Conservation (phyloP, 1,139 yeast species). For the Scheffersomyces quercinus region DNA sequence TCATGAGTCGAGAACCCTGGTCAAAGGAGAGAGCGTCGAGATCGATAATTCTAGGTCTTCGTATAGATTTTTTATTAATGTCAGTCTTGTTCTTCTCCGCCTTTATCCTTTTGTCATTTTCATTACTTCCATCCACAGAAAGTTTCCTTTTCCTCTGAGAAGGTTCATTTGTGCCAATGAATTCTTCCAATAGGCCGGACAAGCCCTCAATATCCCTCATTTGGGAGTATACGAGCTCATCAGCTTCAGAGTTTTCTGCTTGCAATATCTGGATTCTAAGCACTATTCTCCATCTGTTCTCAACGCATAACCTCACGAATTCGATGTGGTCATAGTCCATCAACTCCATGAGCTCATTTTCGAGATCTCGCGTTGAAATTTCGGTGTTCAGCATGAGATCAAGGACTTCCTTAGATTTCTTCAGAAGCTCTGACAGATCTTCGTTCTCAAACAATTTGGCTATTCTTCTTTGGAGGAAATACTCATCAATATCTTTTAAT, state of each 20-base stretch:
- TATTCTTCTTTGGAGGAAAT: conserved; percentile 25
- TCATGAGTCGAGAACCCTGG: conserved; percentile 70
- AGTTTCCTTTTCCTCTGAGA: conserved; percentile 17
- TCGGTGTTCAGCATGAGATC: conserved; percentile 16
- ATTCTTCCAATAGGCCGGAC: conserved; percentile 27
- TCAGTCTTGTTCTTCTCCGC: conserved; percentile 5
- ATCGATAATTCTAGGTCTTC: conserved; percentile 61
- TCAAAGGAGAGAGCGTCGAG: conserved; percentile 65
- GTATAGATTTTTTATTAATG: not conserved
- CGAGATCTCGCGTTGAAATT: conserved; percentile 45
- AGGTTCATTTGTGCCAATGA: conserved; percentile 11
- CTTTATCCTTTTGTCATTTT: conserved; percentile 9
- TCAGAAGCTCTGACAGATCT: conserved; percentile 17
- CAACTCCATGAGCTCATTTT: conserved; percentile 50
- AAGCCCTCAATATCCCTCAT: conserved; percentile 23
- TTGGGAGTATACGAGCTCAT: conserved; percentile 23
- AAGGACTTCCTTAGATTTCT: conserved; percentile 16
- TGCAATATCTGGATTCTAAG: conserved; percentile 52
- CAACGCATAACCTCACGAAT: conserved; percentile 48
- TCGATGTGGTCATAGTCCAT: conserved; percentile 53
- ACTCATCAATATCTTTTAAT: conserved; percentile 23
- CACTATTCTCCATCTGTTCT: conserved; percentile 53
- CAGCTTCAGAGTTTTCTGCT: conserved; percentile 32
- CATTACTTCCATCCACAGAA: conserved; percentile 6
- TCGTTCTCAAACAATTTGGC: conserved; percentile 11